These are phyloP conservation scores for Cyclocybe aegerita DNA, from an alignment of 768 basidiomycete species.

Conservation along the genomic window DNA sequence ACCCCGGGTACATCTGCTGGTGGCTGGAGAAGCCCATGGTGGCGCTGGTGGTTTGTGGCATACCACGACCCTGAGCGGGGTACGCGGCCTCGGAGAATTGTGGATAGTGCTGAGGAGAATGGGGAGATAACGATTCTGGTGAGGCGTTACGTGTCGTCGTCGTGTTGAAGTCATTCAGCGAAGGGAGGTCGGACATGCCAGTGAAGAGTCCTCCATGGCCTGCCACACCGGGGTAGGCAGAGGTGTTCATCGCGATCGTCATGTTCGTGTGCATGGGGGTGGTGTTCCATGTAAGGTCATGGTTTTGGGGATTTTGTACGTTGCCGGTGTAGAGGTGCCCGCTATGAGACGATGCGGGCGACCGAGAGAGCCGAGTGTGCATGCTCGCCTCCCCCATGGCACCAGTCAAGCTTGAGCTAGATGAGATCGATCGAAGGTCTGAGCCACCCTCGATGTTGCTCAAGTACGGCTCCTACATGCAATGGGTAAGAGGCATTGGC, in stretches of 20 bases:
- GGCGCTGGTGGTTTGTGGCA: slow-evolving; percentile 4
- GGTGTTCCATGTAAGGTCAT: slow-evolving; percentile 17
- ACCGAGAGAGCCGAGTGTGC: slow-evolving; percentile 20
- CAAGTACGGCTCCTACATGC: slow-evolving; percentile 28
- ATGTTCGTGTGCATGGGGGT: slow-evolving; percentile 18
- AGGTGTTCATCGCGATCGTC: slow-evolving; percentile 24
- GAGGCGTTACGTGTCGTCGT: slow-evolving; percentile 32
- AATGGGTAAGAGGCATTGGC: slow-evolving; percentile 2
- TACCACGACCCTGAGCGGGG: slow-evolving; percentile 1
- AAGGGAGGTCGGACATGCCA: slow-evolving; percentile 18
- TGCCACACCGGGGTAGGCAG: slow-evolving; percentile 26
- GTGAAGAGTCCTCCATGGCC: slow-evolving; percentile 19
- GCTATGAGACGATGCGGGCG: slow-evolving; percentile 18
- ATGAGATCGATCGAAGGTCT: slow-evolving; percentile 32
- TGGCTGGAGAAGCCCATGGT: slow-evolving; percentile 16
- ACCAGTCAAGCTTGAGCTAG: slow-evolving; percentile 54
- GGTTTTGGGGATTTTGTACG: slow-evolving; percentile 14
- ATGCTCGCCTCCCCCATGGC: slow-evolving; percentile 55
- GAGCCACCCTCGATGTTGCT: slow-evolving; percentile 22
- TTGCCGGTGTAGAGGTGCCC: slow-evolving; percentile 18
- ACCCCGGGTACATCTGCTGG: slow-evolving; percentile 14
- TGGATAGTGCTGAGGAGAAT: slow-evolving; percentile 22
- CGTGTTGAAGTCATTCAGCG: slow-evolving; percentile 17
- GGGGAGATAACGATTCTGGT: slow-evolving; percentile 39
- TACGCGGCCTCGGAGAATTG: slow-evolving; percentile 12